These are phyloP conservation scores for Euphorbia pulcherrima DNA, from an alignment of 345 rosid species.

Conservation along the genomic window DNA sequence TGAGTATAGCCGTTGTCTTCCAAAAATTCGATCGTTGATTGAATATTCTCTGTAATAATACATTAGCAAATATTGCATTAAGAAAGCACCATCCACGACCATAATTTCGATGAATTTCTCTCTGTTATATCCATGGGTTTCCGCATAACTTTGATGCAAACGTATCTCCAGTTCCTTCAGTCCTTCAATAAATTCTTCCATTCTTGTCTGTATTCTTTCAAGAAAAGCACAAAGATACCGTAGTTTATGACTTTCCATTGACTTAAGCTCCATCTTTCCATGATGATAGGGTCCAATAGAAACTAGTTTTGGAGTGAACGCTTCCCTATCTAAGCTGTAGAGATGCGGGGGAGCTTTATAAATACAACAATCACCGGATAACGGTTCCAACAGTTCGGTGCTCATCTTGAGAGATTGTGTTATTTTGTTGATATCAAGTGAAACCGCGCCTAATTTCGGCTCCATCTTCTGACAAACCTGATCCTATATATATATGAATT, in stretches of 20 bases:
- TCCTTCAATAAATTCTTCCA: background rate
- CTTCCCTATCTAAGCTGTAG: background rate
- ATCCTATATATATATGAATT: no score
- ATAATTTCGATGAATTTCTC: no score
- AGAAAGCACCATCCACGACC: no score
- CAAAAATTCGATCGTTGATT: no score
- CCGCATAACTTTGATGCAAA: no score
- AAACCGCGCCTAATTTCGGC: background rate
- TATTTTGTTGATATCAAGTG: background rate
- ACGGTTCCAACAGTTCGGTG: background rate
- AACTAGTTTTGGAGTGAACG: slow-evolving; percentile 17
- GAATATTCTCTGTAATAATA: no score
- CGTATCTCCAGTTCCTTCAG: background rate
- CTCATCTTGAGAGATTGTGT: background rate
- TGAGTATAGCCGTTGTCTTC: no score
- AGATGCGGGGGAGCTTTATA: slow-evolving; percentile 10
- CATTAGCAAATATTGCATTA: no score
- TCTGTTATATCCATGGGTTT: no score
- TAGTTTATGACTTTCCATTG: slow-evolving; percentile 17
- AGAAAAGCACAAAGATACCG: slow-evolving; percentile 13
- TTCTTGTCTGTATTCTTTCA: background rate
- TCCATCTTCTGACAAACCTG: no score
- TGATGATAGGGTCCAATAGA: slow-evolving; percentile 24
- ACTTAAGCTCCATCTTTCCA: background rate
- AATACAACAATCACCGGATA: slow-evolving; percentile 6